Conservation (phyloP, 2,329 filamentous ascomycete species). For the Coleophoma cylindrospora region DNA sequence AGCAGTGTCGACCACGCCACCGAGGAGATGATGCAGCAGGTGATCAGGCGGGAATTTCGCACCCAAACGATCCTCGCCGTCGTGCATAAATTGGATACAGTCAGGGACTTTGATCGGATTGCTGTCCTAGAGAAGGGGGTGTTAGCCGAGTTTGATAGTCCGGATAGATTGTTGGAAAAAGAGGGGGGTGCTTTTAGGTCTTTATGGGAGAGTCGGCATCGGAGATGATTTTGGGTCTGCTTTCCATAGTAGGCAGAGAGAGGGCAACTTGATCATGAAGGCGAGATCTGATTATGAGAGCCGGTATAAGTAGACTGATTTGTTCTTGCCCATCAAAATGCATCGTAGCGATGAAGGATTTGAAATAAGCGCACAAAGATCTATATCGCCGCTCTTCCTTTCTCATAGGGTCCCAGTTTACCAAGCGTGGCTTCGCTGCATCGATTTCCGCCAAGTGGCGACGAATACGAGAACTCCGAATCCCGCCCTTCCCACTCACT, state of each 20-base stretch:
- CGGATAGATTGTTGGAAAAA: neutral
- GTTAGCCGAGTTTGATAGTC: neutral
- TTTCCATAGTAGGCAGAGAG: neutral
- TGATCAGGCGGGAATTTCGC: conserved; percentile 46
- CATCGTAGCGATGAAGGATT: too few relatives aligned
- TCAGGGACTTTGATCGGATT: conserved; percentile 43
- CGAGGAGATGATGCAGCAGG: conserved; percentile 46
- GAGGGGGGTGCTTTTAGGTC: neutral
- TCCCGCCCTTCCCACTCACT: too few relatives aligned
- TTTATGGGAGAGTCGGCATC: too few relatives aligned
- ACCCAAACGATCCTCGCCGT: conserved; percentile 44
- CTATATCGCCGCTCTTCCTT: too few relatives aligned
- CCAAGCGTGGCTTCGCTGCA: too few relatives aligned
- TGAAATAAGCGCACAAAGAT: too few relatives aligned
- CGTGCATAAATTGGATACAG: conserved; percentile 32
- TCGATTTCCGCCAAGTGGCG: too few relatives aligned
- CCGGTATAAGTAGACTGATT: too few relatives aligned
- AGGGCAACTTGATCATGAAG: neutral
- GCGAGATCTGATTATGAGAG: too few relatives aligned
- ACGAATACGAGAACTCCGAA: too few relatives aligned
- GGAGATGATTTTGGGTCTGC: neutral
- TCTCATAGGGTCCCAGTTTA: too few relatives aligned
- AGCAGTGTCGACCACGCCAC: conserved; percentile 48
- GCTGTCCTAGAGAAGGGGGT: conserved; percentile 37
- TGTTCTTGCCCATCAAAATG: too few relatives aligned